Evolutionary conservation across 305 asterid genomes (phyloP), one percentile per base, ranked within the genome.

Genomic region (Solanum chacoense): DNA sequence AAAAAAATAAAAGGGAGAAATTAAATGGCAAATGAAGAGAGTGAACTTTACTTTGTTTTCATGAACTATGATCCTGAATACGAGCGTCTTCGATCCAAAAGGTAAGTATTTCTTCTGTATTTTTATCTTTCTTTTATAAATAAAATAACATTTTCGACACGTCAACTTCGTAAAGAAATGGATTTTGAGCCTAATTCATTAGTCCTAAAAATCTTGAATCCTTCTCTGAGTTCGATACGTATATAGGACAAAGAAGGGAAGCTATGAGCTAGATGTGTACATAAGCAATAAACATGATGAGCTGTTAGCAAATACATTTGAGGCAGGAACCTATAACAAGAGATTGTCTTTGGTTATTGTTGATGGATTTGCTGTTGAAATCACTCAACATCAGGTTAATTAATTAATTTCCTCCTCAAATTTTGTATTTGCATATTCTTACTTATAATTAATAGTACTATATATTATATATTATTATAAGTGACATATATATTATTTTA

Each of bases 51-150:
- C 88, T 96, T 95, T 36, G 98, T 97, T 59, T 97, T 97, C 95
- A 92, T 97, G 99, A 94, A 95, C 88, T 96, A 94, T 69, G 98
- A 97, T 91, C 94, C 98, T 7, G 95, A 97, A 87, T 97, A 95
- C 79, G 98, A 95, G 71, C 94, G 98, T 63, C 98, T 97, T 76
- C 95, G 94, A 80, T 93, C 98, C 50, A 92, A 85, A 94, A 94
- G 96, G 99, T 94, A 63, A 8, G 89, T 29, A 87, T 69, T 69
- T 59, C 12, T 59, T 59, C 71, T 59, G 2, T 59, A 20, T 59
- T 59, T 20, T 20, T 55, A 18, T 55, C n/a, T 18, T 1, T 55
- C 4, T 55, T 55, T 55, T 55, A 50, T 3, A 2, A 55, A 55
- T 55, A 55, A 20, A 18, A 55, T 3, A 55, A 20, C 11, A 55